Base-by-base conservation (phyloP, 371 early-diverging fungal genomes). In the Syncephalastrum racemosum region DNA sequence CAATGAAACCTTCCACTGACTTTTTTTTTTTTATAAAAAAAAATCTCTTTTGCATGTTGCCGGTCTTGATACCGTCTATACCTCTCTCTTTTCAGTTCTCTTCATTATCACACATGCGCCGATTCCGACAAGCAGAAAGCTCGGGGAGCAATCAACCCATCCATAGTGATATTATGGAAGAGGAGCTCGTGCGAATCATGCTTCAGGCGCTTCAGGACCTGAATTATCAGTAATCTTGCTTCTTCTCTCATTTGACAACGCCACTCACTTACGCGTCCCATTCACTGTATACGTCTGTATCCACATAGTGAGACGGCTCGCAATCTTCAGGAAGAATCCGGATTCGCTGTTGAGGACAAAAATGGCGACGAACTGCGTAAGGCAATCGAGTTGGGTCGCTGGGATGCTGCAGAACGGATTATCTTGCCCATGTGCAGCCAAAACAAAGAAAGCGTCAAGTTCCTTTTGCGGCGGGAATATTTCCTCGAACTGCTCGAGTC, bases 151-250 rank as follows among this genome's bases (percentile, higher is more conserved):
- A 12, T 10, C 1, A 12, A 8, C 36, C 36, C 36, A 31, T 31
- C 3, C 36, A 31, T 10, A 10, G 10, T 2, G 36, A 31, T 31
- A 39, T 59, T 46, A 52, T 53, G 39, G 77, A 80, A 40, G 83
- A 87, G 41, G 94, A 97, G 66, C 74, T 94, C 3, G 89, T 94
- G 19, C 83, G 96, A 14, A 65, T 97, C 12, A 88, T 96, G 70
- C 63, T 91, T 23, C 95, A 97, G 65, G 77, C 91, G 25, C 70
- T 97, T 31, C 76, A 82, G n/a, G 89, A 90, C 52, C 75, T 94
- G 53, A 95, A 93, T 5, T 93, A 90, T 62, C 79, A 64, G 92
- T 92, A 80, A 70, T 71, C 48, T 40, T 49, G n/a, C n/a, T 22
- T 25, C 44, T 56, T 46, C 27, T 16, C 0, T 31, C 4, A 22